Evolutionary conservation across 805 yeast genomes (phyloP).

Genomic region (Cyberlindnera bimundalis): DNA sequence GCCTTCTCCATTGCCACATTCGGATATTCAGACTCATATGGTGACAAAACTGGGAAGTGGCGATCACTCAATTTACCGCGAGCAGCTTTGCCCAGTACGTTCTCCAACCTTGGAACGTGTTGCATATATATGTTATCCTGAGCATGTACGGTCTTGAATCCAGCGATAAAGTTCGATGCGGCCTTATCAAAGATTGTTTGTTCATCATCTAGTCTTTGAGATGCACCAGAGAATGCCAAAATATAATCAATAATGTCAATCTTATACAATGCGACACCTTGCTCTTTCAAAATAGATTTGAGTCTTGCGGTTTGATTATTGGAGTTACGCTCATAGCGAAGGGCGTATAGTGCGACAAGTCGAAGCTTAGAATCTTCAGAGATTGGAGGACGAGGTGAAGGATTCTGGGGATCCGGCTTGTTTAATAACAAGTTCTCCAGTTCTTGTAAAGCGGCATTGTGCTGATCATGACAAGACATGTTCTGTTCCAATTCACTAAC

Average conservation of each 20-base stretch:
- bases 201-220: conserved; percentile 39
- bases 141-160: conserved; percentile 36
- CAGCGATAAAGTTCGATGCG: conserved; percentile 29
- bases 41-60: conserved; percentile 43
- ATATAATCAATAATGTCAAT: conserved; percentile 35
- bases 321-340: conserved; percentile 59
- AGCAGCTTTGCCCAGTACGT: conserved; percentile 32
- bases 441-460: conserved; percentile 51
- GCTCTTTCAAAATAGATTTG: conserved; percentile 35
- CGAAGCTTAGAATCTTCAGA: conserved; percentile 61
- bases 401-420: conserved; percentile 26
- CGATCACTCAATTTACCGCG: conserved; percentile 33
- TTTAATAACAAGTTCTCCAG: conserved; percentile 52
- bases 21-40: conserved; percentile 22
- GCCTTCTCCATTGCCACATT: conserved; percentile 33
- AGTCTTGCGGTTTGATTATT: conserved; percentile 41
- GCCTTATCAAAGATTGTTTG: conserved; percentile 29
- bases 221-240: conserved; percentile 41
- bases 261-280: conserved; percentile 29
- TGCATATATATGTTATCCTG: conserved; percentile 84
- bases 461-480: conserved; percentile 63
- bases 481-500: conserved; percentile 89
- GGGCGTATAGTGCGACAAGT: conserved; percentile 67
- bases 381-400: conserved; percentile 37
- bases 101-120: conserved; percentile 71